Base-by-base conservation (phyloP, 208 protist species). In the Wallacemonas rigidus region DNA sequence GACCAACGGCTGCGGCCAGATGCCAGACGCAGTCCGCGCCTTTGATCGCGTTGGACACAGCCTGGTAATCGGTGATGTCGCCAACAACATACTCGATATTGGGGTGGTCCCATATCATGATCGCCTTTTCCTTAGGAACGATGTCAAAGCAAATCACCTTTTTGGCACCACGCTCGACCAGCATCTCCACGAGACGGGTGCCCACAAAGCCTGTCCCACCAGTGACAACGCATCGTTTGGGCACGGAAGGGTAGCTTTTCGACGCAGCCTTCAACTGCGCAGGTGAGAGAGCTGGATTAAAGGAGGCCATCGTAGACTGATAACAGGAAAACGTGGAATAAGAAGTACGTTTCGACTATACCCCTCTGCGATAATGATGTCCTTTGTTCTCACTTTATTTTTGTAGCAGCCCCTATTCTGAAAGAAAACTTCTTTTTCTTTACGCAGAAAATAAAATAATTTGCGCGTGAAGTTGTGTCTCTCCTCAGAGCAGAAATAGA, bases 141-240 rank as follows among this genome's bases (percentile, higher is more conserved):
- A 98, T 96, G 71, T 98, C 94, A 75, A 98, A 96, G 79, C 83
- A 90, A 2, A 97, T 82, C 0, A 98, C 95, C 17, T 87, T 80
- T 65, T 97, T 86, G 0, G 96, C 95, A 12, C 96, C 97, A 44
- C 96, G 87, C 79, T 98, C 97, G 1, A 98, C 82, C 3, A 99
- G 88, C 97, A 99, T 99, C 74, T 99, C 96, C 2, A 98, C 94
- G 48, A 99, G 75, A 15, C 97, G 95, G 7, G 88, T 93, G 6
- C 97, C 97, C 1, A 99, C 96, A 79, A 98, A 98, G n/a, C 96
- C 97, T 15, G 89, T 98, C 17, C 96, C 95, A 12, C 97, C 96
- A 3, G 97, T 98, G 8, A 98, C 95, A 45, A 95, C 89, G 72
- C 93, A 98, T 11, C 67, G 67, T 39, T 91, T 92, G n/a, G 93